Base-by-base conservation (phyloP, 1,284 basidiomycete genomes). In the Leccinum griseonigrum region DNA sequence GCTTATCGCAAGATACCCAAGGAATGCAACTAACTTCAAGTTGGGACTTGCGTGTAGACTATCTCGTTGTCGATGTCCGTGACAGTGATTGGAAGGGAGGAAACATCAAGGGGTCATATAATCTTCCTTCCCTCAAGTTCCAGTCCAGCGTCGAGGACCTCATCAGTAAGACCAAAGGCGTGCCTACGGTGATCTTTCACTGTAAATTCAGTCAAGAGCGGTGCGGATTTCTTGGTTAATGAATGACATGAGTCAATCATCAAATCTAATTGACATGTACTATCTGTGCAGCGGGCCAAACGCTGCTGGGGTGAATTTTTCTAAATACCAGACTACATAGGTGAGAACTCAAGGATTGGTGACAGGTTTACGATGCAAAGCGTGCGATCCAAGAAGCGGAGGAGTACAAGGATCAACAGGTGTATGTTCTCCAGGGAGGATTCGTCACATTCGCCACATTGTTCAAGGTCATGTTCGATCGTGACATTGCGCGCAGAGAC, bases 31-130 rank as follows among this genome's bases (percentile, higher is more conserved):
- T 56, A 34, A 64, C 40, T 40, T 22, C 22, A 22, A 22, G 22
- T 22, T 13, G 50, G 4, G 16, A 9, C 9, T 58, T 43, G 22
- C 28, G 3, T 34, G 36, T 52, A 73, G 89, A 92, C 71, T 92
- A 87, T 70, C 75, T 87, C 43, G 81, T 93, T 48, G 81, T 93
- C 46, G 91, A 93, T 71, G 91, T 93, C 36, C 85, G 91, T 16
- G 91, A 92, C 71, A 83, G 87, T 62, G 91, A 93, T 67, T 89
- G 81, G 72, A 77, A 72, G 18, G 91, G 91, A 65, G 91, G 91
- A 34, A 88, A 93, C 71, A 91, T 93, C 71, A 83, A 81, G 66
- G 80, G 82, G 62, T 80, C 84, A 54, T 71, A 83, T 61, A 85
- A 90, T 68, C 72, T 81, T 40, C 91, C 91, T 2, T 90, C 88